Conservation (phyloP, 2,329 filamentous ascomycete species). For the Penicillium sp. region DNA sequence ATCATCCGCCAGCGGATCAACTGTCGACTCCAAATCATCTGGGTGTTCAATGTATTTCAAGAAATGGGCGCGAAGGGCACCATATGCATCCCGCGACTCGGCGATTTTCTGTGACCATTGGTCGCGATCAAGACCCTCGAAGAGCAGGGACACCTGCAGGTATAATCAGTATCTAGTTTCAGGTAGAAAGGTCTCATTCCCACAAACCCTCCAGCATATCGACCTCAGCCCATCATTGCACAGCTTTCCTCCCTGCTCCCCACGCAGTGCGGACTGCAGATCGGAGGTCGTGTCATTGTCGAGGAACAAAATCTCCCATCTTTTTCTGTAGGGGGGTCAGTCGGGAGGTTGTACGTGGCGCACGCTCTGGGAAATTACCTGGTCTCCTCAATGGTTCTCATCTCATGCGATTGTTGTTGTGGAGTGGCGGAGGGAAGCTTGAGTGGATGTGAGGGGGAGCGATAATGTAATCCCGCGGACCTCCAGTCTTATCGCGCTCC, state of each 20-base stretch:
- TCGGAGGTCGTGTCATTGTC: constrained; percentile 56
- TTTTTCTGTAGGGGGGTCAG: constrained; percentile 49
- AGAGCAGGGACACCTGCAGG: constrained; percentile 72
- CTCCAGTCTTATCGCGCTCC: constrained; percentile 23
- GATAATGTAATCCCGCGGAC: constrained; percentile 23
- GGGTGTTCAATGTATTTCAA: constrained; percentile 80
- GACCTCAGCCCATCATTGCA: constrained; percentile 75
- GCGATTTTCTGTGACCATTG: constrained; percentile 67
- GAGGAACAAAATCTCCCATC: constrained; percentile 65
- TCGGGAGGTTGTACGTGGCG: not conserved
- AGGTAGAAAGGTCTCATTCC: constrained; percentile 1
- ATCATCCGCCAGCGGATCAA: constrained; percentile 86
- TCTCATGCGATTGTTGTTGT: constrained; percentile 32
- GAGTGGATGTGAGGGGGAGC: constrained; percentile 18
- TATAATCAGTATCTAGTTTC: constrained; percentile 22
- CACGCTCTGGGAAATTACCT: constrained; percentile 39
- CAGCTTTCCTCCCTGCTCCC: constrained; percentile 58
- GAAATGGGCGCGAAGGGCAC: constrained; percentile 68
- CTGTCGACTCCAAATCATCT: constrained; percentile 68
- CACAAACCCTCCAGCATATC: constrained; percentile 80
- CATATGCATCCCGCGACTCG: constrained; percentile 71
- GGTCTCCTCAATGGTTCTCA: constrained; percentile 56
- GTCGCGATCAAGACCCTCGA: constrained; percentile 61
- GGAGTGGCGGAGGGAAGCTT: constrained; percentile 12
- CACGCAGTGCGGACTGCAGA: constrained; percentile 62